These are phyloP conservation scores for Plasmodium vivax DNA, from an alignment of 169 alveolate species.

Conservation along the genomic window DNA sequence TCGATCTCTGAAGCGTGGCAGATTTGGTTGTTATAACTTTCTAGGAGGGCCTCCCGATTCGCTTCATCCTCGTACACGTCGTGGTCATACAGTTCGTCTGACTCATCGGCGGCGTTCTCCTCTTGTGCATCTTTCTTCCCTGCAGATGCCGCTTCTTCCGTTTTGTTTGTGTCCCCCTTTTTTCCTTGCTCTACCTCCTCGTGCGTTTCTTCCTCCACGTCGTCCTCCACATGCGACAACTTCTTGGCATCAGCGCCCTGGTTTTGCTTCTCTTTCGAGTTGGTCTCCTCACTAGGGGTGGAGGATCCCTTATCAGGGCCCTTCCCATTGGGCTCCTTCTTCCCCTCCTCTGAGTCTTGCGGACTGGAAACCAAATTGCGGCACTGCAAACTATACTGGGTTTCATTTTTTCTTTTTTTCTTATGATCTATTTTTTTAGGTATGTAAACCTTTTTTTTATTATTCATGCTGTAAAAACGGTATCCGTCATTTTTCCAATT, in stretches of 20 bases:
- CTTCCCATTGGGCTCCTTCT: neutral
- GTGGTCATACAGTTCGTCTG: neutral
- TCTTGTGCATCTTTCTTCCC: neutral
- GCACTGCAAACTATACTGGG: neutral
- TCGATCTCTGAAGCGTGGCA: neutral
- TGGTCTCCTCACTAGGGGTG: neutral
- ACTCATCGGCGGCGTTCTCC: neutral
- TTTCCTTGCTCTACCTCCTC: neutral
- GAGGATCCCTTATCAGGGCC: neutral
- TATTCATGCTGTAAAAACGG: conserved; percentile 28
- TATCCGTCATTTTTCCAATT: conserved; percentile 73
- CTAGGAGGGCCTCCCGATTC: neutral
- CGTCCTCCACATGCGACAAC: neutral
- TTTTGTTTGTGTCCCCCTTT: neutral
- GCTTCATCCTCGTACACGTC: neutral
- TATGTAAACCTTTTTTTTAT: conserved; percentile 15
- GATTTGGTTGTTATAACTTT: conserved; percentile 11
- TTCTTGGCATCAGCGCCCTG: neutral
- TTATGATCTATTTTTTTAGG: conserved; percentile 35
- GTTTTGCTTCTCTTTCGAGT: neutral
- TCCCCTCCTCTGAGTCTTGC: neutral
- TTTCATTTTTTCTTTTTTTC: neutral
- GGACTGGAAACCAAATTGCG: conserved; percentile 27
- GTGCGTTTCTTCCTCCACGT: neutral
- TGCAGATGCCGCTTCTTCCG: neutral